phyloP scores from a whole-genome alignment of 768 basidiomycete species.

The Mrakia hoshinonis region DNA sequence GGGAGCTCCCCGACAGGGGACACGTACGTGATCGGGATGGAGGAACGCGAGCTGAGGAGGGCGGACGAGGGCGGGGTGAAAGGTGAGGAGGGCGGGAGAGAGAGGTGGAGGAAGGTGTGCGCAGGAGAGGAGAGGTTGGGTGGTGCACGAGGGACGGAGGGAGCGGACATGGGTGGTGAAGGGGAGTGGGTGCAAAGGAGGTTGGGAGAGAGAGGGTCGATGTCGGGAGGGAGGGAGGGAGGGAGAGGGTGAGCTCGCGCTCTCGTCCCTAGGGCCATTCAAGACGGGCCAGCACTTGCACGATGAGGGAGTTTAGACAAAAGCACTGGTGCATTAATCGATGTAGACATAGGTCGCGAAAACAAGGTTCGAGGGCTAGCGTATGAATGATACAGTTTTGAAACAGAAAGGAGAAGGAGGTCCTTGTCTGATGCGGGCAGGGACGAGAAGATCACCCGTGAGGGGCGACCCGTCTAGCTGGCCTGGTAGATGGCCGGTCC shows the following conservation, averaged over 20 bases:
- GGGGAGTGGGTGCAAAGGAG: neutral
- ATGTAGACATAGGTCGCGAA: too few relatives aligned
- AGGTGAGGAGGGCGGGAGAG: neutral
- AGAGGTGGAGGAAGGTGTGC: conserved; percentile 5
- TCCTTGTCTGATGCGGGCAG: too few relatives aligned
- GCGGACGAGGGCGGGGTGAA: neutral
- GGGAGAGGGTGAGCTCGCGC: too few relatives aligned
- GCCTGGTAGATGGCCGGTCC: conserved; percentile 50
- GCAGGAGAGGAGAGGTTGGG: neutral
- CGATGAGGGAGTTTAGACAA: too few relatives aligned
- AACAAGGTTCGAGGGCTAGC: too few relatives aligned
- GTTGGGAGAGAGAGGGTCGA: neutral
- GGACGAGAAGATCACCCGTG: too few relatives aligned
- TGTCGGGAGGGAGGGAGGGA: too few relatives aligned
- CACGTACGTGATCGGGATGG: conserved; percentile 11
- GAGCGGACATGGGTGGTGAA: neutral
- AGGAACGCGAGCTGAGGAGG: neutral
- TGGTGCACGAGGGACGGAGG: neutral
- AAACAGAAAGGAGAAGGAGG: too few relatives aligned
- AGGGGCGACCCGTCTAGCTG: conserved; percentile 39
- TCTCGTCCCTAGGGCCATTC: too few relatives aligned
- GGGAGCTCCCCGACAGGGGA: neutral
- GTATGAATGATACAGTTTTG: too few relatives aligned
- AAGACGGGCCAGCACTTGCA: too few relatives aligned
- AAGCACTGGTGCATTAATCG: too few relatives aligned